Evolutionary conservation across 495 filamentous ascomycete genomes (phyloP).

Genomic region (Umbilicaria muhlenbergii): DNA sequence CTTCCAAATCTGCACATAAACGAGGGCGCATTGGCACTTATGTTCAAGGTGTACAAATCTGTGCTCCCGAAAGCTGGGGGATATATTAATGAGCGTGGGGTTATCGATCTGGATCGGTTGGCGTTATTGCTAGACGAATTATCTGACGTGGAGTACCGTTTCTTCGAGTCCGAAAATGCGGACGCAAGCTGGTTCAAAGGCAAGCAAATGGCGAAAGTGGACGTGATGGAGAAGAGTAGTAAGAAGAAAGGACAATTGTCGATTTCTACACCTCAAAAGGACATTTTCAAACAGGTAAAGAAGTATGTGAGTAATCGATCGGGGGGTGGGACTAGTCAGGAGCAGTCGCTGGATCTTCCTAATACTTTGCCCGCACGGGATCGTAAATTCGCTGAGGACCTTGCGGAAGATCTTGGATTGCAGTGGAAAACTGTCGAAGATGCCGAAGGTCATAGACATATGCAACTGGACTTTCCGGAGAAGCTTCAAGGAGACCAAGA

Average conservation of each 20-base stretch:
- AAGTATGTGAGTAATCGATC: slow-evolving; percentile 55
- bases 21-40: slow-evolving; percentile 84
- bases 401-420: slow-evolving; percentile 67
- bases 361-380: slow-evolving; percentile 65
- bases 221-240: slow-evolving; percentile 42
- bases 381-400: slow-evolving; percentile 78
- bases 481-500: slow-evolving; percentile 38
- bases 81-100: slow-evolving; percentile 91
- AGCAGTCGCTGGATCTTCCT: slow-evolving; percentile 53
- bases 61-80: slow-evolving; percentile 77
- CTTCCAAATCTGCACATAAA: slow-evolving; percentile 96
- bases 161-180: slow-evolving; percentile 81
- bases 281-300: slow-evolving; percentile 67
- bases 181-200: slow-evolving; percentile 83
- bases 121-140: slow-evolving; percentile 68
- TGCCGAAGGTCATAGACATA: slow-evolving; percentile 62
- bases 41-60: slow-evolving; percentile 94
- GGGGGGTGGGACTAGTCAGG: slow-evolving; percentile 18
- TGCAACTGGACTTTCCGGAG: slow-evolving; percentile 55
- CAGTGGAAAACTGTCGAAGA: slow-evolving; percentile 69
- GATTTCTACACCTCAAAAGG: slow-evolving; percentile 66
- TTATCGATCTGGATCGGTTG: slow-evolving; percentile 73
- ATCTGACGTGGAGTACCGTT: slow-evolving; percentile 69
- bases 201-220: slow-evolving; percentile 51
- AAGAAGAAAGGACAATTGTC: slow-evolving; percentile 46